Evolutionary conservation across 1,139 yeast species (phyloP).

Genomic region (Hansenula lynferdii): DNA sequence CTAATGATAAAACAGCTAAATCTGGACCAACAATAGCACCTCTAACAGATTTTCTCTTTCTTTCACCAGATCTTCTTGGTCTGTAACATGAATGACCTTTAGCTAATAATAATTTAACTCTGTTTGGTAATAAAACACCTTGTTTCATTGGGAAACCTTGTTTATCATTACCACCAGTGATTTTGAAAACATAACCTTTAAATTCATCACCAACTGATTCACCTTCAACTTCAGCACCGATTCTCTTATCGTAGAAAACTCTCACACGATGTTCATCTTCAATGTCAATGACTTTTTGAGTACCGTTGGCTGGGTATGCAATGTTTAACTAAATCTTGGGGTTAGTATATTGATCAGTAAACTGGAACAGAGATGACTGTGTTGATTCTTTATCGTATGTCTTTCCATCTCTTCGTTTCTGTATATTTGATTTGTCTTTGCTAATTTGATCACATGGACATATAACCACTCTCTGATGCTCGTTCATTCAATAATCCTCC

Average conservation of each 20-base stretch:
- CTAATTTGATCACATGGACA: no score
- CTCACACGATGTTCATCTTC: constrained; percentile 99
- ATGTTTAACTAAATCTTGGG: constrained; percentile 68
- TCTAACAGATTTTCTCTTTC: constrained; percentile 99
- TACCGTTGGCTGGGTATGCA: constrained; percentile 99
- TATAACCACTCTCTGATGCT: no score
- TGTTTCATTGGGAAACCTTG: constrained; percentile 99
- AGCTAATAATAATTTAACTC: constrained; percentile 92
- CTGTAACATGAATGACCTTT: constrained; percentile 98
- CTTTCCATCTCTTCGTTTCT: no score
- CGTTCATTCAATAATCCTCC: no score
- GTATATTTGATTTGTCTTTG: no score
- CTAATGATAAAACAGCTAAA: constrained; percentile 88
- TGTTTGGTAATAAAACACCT: constrained; percentile 99
- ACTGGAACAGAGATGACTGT: no score
- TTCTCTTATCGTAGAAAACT: constrained; percentile 97
- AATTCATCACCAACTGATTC: constrained; percentile 96
- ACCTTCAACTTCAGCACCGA: constrained; percentile 99
- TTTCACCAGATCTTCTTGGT: constrained; percentile 98
- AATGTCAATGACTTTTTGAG: constrained; percentile 94
- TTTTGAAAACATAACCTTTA: constrained; percentile 98
- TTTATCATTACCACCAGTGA: constrained; percentile 99
- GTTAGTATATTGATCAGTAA: not conserved
- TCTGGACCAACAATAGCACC: constrained; percentile 98
- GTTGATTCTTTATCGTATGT: no score